Base-by-base conservation (phyloP, 2,329 filamentous ascomycete genomes). In the Venturia effusa region DNA sequence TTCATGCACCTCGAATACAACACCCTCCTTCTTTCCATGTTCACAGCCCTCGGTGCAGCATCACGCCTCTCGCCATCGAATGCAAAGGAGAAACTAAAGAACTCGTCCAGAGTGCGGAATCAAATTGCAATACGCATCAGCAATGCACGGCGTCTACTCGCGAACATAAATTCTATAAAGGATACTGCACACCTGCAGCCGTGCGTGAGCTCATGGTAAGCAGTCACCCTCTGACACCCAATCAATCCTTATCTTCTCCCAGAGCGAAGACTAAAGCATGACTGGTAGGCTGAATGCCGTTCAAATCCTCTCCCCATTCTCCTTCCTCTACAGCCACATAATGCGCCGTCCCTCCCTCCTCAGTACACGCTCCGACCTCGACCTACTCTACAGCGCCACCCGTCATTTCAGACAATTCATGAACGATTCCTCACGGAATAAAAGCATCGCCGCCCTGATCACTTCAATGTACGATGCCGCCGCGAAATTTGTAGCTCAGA, bases 381-480 rank as follows among this genome's bases (percentile, higher is more conserved):
- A 61, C 11, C 59, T 61, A 34, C 59, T 61, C 59, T 61, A 41
- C 59, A 45, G 34, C 59, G 59, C 59, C 15, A 41, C 59, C 2
- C 37, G 41, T 37, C 59, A 61, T n/a, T 61, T 61, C 59, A 34
- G 59, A 13, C 59, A 45, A 13, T 45, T 10, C 34, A 61, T 61
- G 59, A 45, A 32, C 59, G 59, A 61, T 8, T 30, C 59, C 1
- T n/a, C 59, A 19, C 34, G 59, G 10, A 61, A 61, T 37, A 61
- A 61, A 22, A 41, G 37, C 34, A 45, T 61, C 30, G 59, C 59
- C 5, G 19, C 59, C 10, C 19, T 61, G 19, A 45, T 61, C 13
- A 45, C 41, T n/a, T 41, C 59, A 30, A 61, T 61, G 59, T 61
- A 61, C 59, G 41, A 61, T 32, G 41, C 37, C 34, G 59, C 59